Percentiles rank a stretch among this genome's conserved stretches.
Evolutionary conservation across 306 rosid genomes (phyloP).

Genomic region (Rosa lucieae): DNA sequence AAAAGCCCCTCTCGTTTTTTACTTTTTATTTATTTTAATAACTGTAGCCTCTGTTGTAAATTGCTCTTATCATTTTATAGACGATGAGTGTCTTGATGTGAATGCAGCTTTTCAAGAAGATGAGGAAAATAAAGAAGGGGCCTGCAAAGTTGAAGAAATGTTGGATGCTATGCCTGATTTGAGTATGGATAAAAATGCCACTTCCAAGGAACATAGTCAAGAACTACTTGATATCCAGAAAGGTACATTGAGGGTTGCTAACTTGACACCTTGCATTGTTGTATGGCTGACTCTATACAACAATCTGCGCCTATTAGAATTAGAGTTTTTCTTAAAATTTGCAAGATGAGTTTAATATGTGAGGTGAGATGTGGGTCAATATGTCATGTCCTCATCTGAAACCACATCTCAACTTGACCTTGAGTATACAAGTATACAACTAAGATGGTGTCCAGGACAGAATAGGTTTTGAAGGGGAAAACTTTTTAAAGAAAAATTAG

Average conservation of each 20-base stretch:
- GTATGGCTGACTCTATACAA: not conserved
- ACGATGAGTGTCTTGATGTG: not conserved
- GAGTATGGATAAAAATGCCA: constrained; percentile 4
- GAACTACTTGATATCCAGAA: constrained; percentile 1
- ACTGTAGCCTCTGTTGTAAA: not conserved
- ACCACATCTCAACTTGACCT: not conserved
- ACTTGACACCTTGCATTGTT: too few relatives aligned
- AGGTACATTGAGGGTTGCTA: constrained; percentile 7
- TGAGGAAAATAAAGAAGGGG: not conserved
- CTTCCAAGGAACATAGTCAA: constrained; percentile 1
- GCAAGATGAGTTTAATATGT: not conserved
- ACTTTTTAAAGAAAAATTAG: not conserved
- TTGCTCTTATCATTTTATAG: not conserved
- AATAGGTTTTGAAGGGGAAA: not conserved
- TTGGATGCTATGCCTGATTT: not conserved
- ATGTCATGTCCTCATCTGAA: not conserved
- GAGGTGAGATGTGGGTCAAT: not conserved
- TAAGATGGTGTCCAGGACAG: not conserved
- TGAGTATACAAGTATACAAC: not conserved
- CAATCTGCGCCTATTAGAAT: not conserved
- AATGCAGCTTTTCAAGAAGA: not conserved
- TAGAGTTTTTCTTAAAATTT: not conserved
- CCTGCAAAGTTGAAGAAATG: not conserved
- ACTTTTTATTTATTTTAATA: not conserved
- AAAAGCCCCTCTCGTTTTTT: not conserved